A percentile compares a stretch with the other conserved stretches of the same genome.
Conservation (phyloP, 2,329 filamentous ascomycete species). For the Botrytis deweyae region DNA sequence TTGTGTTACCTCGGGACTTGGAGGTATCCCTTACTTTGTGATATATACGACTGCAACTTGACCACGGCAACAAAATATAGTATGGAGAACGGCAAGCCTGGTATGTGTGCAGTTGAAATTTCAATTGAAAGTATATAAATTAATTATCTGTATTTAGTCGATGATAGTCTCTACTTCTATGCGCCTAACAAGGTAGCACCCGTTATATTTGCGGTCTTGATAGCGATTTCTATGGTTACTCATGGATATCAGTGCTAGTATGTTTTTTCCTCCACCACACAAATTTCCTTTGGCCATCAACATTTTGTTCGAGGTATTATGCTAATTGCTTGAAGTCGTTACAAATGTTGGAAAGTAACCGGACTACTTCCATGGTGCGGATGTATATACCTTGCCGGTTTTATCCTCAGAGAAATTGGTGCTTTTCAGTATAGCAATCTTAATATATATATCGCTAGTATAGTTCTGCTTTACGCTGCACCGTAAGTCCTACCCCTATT, state of each 20-base stretch:
- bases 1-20: background rate
- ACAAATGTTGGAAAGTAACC: slow-evolving; percentile 57
- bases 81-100: slow-evolving; percentile 23
- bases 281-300: background rate
- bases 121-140: background rate
- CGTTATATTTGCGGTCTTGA: slow-evolving; percentile 51
- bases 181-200: slow-evolving; percentile 55
- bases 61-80: background rate
- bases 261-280: slow-evolving; percentile 33
- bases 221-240: slow-evolving; percentile 46
- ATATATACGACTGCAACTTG: background rate
- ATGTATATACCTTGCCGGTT: slow-evolving; percentile 55
- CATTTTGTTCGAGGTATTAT: background rate
- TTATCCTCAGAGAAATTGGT: slow-evolving; percentile 53
- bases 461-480: slow-evolving; percentile 36
- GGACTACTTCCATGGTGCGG: slow-evolving; percentile 54
- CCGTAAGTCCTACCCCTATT: slow-evolving; percentile 28
- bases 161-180: slow-evolving; percentile 47
- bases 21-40: background rate
- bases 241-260: slow-evolving; percentile 59
- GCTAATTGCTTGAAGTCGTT: slow-evolving; percentile 43
- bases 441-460: slow-evolving; percentile 47
- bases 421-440: slow-evolving; percentile 51
- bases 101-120: background rate
- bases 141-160: slow-evolving; percentile 25